These are phyloP conservation scores for Saturnispora hagleri DNA, from an alignment of 805 yeast species.

Conservation along the genomic window DNA sequence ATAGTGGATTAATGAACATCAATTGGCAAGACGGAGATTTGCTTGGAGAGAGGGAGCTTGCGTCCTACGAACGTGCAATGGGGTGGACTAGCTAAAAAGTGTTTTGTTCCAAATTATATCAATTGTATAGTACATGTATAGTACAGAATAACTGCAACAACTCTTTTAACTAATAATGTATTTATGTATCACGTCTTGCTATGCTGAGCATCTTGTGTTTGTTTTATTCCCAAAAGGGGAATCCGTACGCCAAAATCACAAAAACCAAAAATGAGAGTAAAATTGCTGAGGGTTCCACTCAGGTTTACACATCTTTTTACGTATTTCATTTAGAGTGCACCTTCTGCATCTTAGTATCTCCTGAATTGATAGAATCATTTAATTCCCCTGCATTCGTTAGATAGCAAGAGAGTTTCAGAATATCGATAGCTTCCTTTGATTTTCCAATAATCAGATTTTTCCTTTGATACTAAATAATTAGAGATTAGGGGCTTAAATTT, in stretches of 20 bases:
- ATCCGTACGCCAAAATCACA: slow-evolving; percentile 10
- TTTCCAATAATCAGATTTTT: neutral
- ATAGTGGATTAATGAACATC: slow-evolving; percentile 19
- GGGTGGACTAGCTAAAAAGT: slow-evolving; percentile 13
- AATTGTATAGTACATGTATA: neutral
- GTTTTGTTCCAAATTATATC: neutral
- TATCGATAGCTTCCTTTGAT: neutral
- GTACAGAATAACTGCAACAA: too few relatives aligned
- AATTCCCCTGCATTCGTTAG: neutral
- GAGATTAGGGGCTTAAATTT: neutral
- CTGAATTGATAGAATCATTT: neutral
- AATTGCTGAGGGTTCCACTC: neutral
- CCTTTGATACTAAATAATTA: neutral
- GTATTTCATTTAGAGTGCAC: neutral
- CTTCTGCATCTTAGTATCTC: neutral
- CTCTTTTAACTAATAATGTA: neutral
- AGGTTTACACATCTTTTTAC: neutral
- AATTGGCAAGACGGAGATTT: slow-evolving; percentile 19
- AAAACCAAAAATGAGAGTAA: slow-evolving; percentile 12
- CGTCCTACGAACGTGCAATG: slow-evolving; percentile 23
- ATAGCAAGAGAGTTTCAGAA: neutral
- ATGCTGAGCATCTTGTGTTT: slow-evolving; percentile 14
- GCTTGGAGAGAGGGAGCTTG: slow-evolving; percentile 19
- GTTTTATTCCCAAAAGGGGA: slow-evolving; percentile 18
- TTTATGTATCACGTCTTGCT: neutral